Base-by-base conservation (phyloP, 2,329 filamentous ascomycete species). In the Calonectria hongkongensis region DNA sequence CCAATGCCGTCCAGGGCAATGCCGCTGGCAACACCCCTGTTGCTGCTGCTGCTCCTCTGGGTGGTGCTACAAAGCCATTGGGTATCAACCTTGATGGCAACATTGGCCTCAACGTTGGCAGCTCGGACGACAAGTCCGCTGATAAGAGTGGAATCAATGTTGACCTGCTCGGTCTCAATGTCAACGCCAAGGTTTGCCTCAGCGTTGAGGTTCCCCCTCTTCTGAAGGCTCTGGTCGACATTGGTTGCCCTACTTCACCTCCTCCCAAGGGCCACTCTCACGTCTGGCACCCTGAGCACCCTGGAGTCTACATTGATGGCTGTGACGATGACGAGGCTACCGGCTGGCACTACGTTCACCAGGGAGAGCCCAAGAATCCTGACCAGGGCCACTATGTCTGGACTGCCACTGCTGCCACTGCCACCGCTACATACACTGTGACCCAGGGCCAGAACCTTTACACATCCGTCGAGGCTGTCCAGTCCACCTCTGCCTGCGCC, bases 401-500 rank as follows among this genome's bases (percentile, higher is more conserved):
- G 81, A 87, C 85, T 73, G 76, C 87, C 78, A 86, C 82, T 66
- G 78, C 80, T 66, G 86, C 85, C 25, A 86, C 82, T 66, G 79
- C 80, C 66, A 86, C 85, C 25, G 78, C 81, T 48, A 79, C 82
- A 63, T 81, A 81, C 68, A 87, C 86, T 66, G 76, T 87, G 77
- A 81, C 81, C 76, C 21, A 60, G 21, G 82, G 80, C 81, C 87
- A 85, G 79, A 41, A 60, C 13, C 54, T 39, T 18, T 60, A 60
- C 54, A 83, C 82, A 67, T 87, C 85, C 60, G 81, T 85, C 66
- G 81, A 80, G 72, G 79, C 85, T 70, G 79, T 84, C 45, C 81
- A 83, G 71, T 84, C 83, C 73, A 86, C 85, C 72, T 87, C 86
- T 72, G 81, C 88, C 78, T 87, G 85, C 83, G 86, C 86, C 27